Conservation (phyloP, 306 rosid genomes). For the apple (Malus domestica) region ASM211411v1 NC_041805.1:2432501-2433000, state of each 20-base stretch:
- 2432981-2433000: background rate
- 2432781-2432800: slow-evolving; percentile 92
- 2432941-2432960: background rate
- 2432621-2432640: slow-evolving; percentile 38
- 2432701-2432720: slow-evolving; percentile 16
- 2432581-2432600: slow-evolving; percentile 89
- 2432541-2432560: slow-evolving; percentile 97
- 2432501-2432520: slow-evolving; percentile 53
- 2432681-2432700: slow-evolving; percentile 37
- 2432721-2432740: slow-evolving; percentile 30
- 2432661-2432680: slow-evolving; percentile 32
- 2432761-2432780: slow-evolving; percentile 27
- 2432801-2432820: slow-evolving; percentile 88
- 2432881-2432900: slow-evolving; percentile 23
- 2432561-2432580: slow-evolving; percentile 96
- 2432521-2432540: slow-evolving; percentile 88
- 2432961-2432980: background rate
- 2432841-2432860: background rate
- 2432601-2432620: slow-evolving; percentile 50
- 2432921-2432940: background rate
- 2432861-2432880: background rate
- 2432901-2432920: slow-evolving; percentile 16
- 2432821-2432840: slow-evolving; percentile 31
- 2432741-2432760: slow-evolving; percentile 5
- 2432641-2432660: slow-evolving; percentile 32